Percentiles rank a stretch among this genome's conserved stretches.
Evolutionary conservation across 495 filamentous ascomycete genomes (phyloP).

Genomic region (Daldinia decipiens): DNA sequence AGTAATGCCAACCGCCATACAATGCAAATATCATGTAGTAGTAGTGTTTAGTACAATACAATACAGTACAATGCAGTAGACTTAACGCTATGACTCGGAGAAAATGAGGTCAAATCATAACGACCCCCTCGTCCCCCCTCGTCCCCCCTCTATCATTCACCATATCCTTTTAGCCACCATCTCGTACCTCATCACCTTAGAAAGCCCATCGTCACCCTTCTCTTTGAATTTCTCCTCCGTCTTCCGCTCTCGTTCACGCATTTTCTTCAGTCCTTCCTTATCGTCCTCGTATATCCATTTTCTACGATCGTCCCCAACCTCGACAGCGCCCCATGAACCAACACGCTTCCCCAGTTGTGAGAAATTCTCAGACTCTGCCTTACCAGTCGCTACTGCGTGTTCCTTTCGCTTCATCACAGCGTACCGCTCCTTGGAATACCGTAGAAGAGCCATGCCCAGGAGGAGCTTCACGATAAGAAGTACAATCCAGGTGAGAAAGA

Average conservation of each 20-base stretch:
- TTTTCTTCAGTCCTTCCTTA: conserved; percentile 70
- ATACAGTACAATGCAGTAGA: background rate
- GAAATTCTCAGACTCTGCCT: conserved; percentile 63
- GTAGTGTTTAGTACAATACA: background rate
- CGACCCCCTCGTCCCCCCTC: background rate
- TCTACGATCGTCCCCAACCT: conserved; percentile 87
- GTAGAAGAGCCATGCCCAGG: conserved; percentile 82
- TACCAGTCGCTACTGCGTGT: conserved; percentile 54
- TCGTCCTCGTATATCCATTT: conserved; percentile 90
- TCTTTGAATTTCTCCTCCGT: conserved; percentile 66
- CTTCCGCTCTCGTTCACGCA: conserved; percentile 74
- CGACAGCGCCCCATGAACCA: conserved; percentile 84
- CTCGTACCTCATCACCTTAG: conserved; percentile 81
- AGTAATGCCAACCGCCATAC: conserved; percentile 24
- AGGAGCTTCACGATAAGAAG: conserved; percentile 83
- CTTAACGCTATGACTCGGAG: background rate
- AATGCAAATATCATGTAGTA: conserved; percentile 28
- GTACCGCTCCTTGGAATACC: conserved; percentile 79
- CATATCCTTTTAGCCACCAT: conserved; percentile 97
- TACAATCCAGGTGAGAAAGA: conserved; percentile 79
- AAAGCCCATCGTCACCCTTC: conserved; percentile 67
- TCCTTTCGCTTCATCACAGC: conserved; percentile 80
- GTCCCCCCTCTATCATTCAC: conserved; percentile 53
- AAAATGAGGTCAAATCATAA: background rate
- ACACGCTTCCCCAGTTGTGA: conserved; percentile 76